phyloP scores from a whole-genome alignment of 148 eudicot species.

The Chenopodium formosanum region DNA sequence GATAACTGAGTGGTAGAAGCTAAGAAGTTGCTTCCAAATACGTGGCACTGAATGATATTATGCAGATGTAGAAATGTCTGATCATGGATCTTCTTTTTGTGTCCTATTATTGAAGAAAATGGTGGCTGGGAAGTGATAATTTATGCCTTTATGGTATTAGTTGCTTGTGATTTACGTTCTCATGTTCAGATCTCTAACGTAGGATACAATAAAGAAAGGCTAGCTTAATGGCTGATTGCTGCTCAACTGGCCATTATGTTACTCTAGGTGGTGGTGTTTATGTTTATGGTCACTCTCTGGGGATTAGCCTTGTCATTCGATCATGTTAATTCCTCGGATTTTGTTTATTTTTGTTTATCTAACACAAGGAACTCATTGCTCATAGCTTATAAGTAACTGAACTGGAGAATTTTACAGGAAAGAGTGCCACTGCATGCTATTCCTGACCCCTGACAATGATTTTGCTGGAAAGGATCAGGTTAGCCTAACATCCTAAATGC shows the following conservation, averaged over 20 bases:
- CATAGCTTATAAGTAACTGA: neutral
- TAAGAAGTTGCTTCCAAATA: no score
- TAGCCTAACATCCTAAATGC: conserved; percentile 8
- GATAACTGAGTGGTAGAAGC: neutral
- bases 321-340: neutral
- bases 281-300: neutral
- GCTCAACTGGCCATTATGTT: no score
- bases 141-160: neutral
- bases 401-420: conserved; percentile 54
- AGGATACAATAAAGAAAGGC: neutral
- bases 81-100: neutral
- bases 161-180: neutral
- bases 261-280: neutral
- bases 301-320: neutral
- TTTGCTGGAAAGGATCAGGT: conserved; percentile 97
- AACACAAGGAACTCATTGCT: neutral
- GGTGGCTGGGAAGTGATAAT: neutral
- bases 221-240: no score
- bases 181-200: neutral
- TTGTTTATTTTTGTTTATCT: neutral
- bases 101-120: neutral
- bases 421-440: conserved; percentile 99
- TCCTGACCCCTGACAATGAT: conserved; percentile 92
- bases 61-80: neutral
- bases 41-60: neutral